These are phyloP conservation scores for Poa annua DNA, from an alignment of 176 grass and related monocot species.

Conservation along the genomic window DNA sequence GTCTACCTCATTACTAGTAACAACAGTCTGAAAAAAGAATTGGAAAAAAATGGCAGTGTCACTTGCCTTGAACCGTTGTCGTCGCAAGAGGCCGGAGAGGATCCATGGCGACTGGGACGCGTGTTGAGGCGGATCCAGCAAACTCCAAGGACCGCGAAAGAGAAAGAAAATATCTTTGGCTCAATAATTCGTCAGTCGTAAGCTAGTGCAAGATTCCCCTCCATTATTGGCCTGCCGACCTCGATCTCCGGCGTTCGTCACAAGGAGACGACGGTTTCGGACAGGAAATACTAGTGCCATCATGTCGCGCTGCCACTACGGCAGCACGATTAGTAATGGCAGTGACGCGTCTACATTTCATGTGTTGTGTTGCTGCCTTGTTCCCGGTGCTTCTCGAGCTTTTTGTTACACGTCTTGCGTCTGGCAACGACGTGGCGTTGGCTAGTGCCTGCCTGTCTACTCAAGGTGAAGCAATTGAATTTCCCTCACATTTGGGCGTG, in stretches of 20 bases:
- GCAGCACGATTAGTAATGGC: not conserved
- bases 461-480: not conserved
- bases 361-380: not conserved
- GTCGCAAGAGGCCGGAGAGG: not conserved
- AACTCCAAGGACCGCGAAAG: not conserved
- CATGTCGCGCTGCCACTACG: too few relatives aligned
- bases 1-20: not conserved
- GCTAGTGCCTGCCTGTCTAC: not conserved
- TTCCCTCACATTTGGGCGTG: too few relatives aligned
- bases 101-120: constrained; percentile 4
- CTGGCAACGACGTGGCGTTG: not conserved
- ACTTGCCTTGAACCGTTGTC: not conserved
- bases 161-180: not conserved
- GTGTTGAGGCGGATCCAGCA: not conserved
- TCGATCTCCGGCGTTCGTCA: not conserved
- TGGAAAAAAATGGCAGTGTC: not conserved
- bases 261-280: not conserved
- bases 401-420: not conserved
- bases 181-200: not conserved
- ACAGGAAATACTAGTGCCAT: not conserved
- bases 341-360: not conserved
- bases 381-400: not conserved
- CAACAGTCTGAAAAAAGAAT: not conserved
- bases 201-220: not conserved
- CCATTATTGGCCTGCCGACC: not conserved